Base-by-base conservation (phyloP, 345 rosid genomes). In the Draba incana region DNA sequence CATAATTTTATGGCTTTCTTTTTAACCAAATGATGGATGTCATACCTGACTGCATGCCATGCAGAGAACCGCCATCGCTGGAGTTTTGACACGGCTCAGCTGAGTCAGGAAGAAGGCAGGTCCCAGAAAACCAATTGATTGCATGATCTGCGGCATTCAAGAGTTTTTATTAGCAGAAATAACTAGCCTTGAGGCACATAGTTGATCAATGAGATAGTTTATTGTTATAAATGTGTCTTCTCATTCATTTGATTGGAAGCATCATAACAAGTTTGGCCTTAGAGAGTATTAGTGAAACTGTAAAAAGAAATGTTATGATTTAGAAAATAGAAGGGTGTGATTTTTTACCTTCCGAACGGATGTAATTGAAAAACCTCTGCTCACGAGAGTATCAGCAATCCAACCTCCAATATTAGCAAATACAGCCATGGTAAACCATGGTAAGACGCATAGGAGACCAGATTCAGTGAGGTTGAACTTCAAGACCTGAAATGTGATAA, bases 1-100 rank as follows among this genome's bases (percentile, higher is more conserved):
- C 55, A 49, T 53, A 25, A 37, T 11, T 44, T 13, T 23, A 35
- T 55, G 71, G 9, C 53, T 59, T 43, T 31, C 38, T 53, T 46
- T 58, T 44, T 20, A 44, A 52, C 31, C 30, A 54, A 43, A 57
- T 27, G 46, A 61, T 56, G 28, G 45, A 60, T 55, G 38, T 11
- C 44, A 61, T 70, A 93, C 98, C 98, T 93, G 98, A 81, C 97
- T 87, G 82, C 97, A 90, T 54, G 98, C 96, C 98, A 93, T 93
- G 83, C 97, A 93, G 66, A 93, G 77, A 72, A 93, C 98, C 43
- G 98, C 98, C 87, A 93, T 82, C 41, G 89, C 89, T 68, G 98
- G 97, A 61, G 97, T 87, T 78, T 65, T 87, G 77, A 93, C 87
- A 60, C 79, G 79, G 79, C 96, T 88, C 76, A 90, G 79, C 84